Base-by-base conservation (phyloP, 176 grass and related monocot genomes). In the Carex scoparia region DNA sequence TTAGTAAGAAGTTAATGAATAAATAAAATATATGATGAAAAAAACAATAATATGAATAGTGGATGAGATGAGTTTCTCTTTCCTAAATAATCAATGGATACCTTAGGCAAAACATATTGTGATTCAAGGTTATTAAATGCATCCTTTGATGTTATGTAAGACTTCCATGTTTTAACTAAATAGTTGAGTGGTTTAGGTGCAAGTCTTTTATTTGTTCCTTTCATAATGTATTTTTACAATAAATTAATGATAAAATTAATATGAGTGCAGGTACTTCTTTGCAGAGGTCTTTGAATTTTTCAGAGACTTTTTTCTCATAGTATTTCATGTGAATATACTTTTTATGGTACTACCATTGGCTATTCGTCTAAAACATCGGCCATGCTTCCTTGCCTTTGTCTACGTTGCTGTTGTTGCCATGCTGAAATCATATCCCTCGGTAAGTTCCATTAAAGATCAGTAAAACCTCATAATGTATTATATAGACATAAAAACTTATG, bases 261-360 rank as follows among this genome's bases (percentile, higher is more conserved):
- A 76, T 12, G 28, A 81, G 65, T 98, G 86, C 87, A 98, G 96
- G 96, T 95, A 95, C 85, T 98, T 98, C 78, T 98, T 98, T 88
- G 96, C 96, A 33, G 96, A 98, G 84, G 96, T 95, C 5, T 98
- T 98, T 4, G 91, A 92, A 59, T 94, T 98, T 60, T 98, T 98
- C 86, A 95, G 96, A 86, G 89, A 84, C 80, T 98, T 98, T 84
- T 98, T 98, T 84, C 83, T 95, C 81, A 94, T 98, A 87, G 96
- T 95, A 76, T 95, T 98, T 80, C 92, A 98, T 92, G 88, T 88
- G 78, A 98, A 98, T 85, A 95, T 98, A 64, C 80, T 94, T 73
- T 95, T 95, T 87, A 91, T 98, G 93, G 85, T 98, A 81, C 87
- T 98, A 46, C 91, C 96, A 7, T 91, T 98, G 88, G 96, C 91